These are phyloP conservation scores for Solanum hybrid DNA, from an alignment of 305 asterid genomes.

Conservation along the genomic window DNA sequence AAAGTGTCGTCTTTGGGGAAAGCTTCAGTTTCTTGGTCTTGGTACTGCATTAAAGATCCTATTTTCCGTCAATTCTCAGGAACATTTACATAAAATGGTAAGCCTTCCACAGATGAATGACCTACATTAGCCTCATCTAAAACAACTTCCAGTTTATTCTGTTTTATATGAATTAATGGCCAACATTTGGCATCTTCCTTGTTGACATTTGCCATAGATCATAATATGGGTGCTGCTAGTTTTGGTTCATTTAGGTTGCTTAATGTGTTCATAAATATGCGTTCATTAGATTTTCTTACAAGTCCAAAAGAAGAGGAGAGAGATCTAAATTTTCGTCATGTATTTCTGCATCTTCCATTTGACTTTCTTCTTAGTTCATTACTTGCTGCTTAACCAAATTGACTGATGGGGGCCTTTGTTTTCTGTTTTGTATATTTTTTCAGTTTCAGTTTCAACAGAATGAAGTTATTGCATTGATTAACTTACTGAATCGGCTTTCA, in stretches of 20 bases:
- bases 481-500: constrained; percentile 52
- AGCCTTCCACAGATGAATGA: constrained; percentile 9
- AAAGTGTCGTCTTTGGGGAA: constrained; percentile 72
- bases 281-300: not conserved
- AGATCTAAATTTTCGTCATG: not conserved
- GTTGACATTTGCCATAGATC: no score
- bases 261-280: not conserved
- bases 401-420: not conserved
- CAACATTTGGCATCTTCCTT: not conserved
- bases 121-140: not conserved
- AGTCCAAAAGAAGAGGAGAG: not conserved
- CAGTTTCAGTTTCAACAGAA: constrained; percentile 57
- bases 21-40: constrained; percentile 66
- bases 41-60: constrained; percentile 61
- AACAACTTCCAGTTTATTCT: not conserved
- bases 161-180: not conserved
- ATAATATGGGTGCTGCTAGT: not conserved
- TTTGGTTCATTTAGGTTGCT: not conserved
- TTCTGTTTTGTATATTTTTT: not conserved
- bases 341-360: not conserved
- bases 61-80: constrained; percentile 36
- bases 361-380: not conserved
- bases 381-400: not conserved
- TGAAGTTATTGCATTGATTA: constrained; percentile 57
- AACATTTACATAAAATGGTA: constrained; percentile 20